Conservation (phyloP, 805 yeast genomes). For the Metschnikowia santaceciliae region DNA sequence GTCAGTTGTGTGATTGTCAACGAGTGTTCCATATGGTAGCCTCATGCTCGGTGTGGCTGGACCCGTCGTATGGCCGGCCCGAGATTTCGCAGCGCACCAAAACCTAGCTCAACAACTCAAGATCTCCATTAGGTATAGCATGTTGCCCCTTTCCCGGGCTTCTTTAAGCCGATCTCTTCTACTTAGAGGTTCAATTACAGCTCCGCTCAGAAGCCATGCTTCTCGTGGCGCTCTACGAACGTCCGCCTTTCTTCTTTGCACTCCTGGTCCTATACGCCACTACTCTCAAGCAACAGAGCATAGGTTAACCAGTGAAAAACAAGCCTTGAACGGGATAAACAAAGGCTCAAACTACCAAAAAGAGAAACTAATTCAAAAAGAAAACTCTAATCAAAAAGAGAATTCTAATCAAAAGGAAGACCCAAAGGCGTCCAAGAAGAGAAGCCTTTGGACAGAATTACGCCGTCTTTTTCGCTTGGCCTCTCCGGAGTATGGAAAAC, state of each 20-base stretch:
- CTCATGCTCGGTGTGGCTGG: not conserved
- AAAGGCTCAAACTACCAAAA: not conserved
- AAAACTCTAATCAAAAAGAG: not conserved
- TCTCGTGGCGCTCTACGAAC: not conserved
- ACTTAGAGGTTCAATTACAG: not conserved
- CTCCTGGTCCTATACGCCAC: not conserved
- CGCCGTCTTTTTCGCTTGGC: conserved; percentile 17
- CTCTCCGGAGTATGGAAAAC: conserved; percentile 14
- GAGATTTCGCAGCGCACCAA: conserved; percentile 4
- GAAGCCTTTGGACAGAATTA: conserved; percentile 10
- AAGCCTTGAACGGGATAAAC: not conserved
- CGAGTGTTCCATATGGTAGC: not conserved
- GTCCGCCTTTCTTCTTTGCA: not conserved
- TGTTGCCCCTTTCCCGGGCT: not conserved
- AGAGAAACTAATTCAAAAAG: not conserved
- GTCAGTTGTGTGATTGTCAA: too few species aligned
- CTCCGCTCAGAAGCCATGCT: not conserved
- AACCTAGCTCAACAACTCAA: not conserved
- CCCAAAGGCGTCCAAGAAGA: not conserved
- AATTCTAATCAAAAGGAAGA: too few species aligned
- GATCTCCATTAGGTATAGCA: not conserved
- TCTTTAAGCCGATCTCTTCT: not conserved
- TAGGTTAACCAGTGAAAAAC: not conserved
- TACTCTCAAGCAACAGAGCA: not conserved
- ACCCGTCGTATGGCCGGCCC: conserved; percentile 1